Percentiles rank a stretch among this genome's conserved stretches.
Evolutionary conservation across 2,329 filamentous ascomycete genomes (phyloP).

Genomic region (Fusarium sublunatum): DNA sequence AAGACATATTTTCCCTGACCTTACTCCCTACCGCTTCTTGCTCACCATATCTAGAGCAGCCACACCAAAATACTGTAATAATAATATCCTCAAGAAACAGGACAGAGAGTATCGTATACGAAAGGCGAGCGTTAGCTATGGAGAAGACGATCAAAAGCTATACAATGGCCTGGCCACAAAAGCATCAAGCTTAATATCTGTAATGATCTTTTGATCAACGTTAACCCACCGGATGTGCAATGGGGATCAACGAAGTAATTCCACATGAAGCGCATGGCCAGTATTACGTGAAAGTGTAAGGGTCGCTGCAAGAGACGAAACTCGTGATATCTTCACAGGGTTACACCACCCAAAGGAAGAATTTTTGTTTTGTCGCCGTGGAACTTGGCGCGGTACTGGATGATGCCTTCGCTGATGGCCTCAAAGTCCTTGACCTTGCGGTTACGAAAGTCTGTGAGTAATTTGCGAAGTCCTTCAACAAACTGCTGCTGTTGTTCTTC

Average conservation of each 20-base stretch:
- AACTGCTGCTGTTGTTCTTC: slow-evolving; percentile 71
- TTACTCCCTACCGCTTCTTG: background rate
- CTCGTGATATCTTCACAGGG: slow-evolving; percentile 45
- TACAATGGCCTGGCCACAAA: slow-evolving; percentile 2
- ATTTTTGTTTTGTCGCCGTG: slow-evolving; percentile 73
- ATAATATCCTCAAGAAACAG: slow-evolving; percentile 11
- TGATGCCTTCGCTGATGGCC: slow-evolving; percentile 73
- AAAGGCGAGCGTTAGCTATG: slow-evolving; percentile 4
- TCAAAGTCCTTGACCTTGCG: slow-evolving; percentile 73
- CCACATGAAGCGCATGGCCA: slow-evolving; percentile 18
- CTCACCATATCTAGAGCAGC: slow-evolving; percentile 4
- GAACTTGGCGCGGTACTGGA: slow-evolving; percentile 74
- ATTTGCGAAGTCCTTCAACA: slow-evolving; percentile 69
- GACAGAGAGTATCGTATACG: slow-evolving; percentile 31
- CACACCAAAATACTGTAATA: slow-evolving; percentile 17
- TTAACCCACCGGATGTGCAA: slow-evolving; percentile 37
- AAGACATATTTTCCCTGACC: slow-evolving; percentile 5
- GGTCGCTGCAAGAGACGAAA: slow-evolving; percentile 9
- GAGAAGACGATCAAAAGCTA: slow-evolving; percentile 6
- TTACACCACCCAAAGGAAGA: slow-evolving; percentile 65
- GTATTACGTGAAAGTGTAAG: slow-evolving; percentile 30
- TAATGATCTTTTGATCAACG: slow-evolving; percentile 5
- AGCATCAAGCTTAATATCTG: slow-evolving; percentile 4
- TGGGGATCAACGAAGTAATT: slow-evolving; percentile 25
- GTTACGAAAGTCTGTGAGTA: slow-evolving; percentile 69